Evolutionary conservation across 129 eudicot species (phyloP).

Genomic region (Artemisia annua): DNA sequence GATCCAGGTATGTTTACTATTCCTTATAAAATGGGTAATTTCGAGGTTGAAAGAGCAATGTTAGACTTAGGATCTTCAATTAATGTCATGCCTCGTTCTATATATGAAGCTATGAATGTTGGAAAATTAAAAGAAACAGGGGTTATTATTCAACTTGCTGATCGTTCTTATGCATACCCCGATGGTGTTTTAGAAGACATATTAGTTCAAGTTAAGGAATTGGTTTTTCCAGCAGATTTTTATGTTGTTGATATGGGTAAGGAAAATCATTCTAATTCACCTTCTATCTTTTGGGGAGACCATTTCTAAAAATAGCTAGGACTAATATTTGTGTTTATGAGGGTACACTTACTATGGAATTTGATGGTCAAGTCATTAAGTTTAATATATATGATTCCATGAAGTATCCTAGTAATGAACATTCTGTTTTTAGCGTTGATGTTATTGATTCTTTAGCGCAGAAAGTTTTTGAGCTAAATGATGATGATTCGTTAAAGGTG

Average conservation of each 20-base stretch:
- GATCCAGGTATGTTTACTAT: slow-evolving; percentile 22
- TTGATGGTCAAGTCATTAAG: background rate
- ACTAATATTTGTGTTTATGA: slow-evolving; percentile 19
- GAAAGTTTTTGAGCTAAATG: background rate
- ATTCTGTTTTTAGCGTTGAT: background rate
- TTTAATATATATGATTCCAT: background rate
- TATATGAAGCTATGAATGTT: background rate
- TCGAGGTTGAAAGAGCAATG: background rate
- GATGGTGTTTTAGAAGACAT: slow-evolving; percentile 20
- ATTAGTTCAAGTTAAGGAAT: slow-evolving; percentile 5
- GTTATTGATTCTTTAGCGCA: background rate
- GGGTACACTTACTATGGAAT: background rate
- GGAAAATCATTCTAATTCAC: background rate
- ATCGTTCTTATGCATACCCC: background rate
- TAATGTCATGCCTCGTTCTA: background rate
- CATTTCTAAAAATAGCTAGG: slow-evolving; percentile 6
- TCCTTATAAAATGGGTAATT: background rate
- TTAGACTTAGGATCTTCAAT: slow-evolving; percentile 14
- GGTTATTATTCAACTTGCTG: slow-evolving; percentile 13
- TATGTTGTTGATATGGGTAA: slow-evolving; percentile 8
- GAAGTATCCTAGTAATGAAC: background rate
- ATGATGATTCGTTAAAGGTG: background rate
- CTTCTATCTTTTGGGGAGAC: slow-evolving; percentile 4
- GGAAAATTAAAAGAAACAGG: slow-evolving; percentile 10
- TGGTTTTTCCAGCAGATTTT: slow-evolving; percentile 5